Base-by-base conservation (phyloP, 208 protist species). In the Crithidia thermophila region DNA sequence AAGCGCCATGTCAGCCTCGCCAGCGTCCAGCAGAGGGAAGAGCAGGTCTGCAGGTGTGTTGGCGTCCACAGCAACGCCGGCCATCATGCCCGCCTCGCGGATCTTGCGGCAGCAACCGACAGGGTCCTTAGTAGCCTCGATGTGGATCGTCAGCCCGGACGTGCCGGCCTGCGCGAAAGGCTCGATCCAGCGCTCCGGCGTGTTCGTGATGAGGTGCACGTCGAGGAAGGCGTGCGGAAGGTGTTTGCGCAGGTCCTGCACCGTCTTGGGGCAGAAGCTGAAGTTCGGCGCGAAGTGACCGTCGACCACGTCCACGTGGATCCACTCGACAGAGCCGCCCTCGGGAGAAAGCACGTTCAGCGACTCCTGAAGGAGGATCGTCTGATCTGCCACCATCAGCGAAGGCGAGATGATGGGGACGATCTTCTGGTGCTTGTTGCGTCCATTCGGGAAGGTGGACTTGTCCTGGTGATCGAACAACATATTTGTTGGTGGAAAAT, bases 241-340 rank as follows among this genome's bases (percentile, higher is more conserved):
- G 67, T 93, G 72, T 70, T 83, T 90, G 23, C 93, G 81, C 30
- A 99, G 73, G 34, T 87, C 86, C 50, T 87, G 75, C 16, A 98
- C 88, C 13, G 98, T 93, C 39, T 91, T 94, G 47, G 96, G 82
- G 65, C 96, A 97, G 53, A 98, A 88, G 47, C 92, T 98, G 39
- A 99, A 85, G 79, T 99, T 99, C 25, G 91, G 93, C 21, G 98
- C 97, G 82, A 99, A 99, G 81, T 99, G 97, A 10, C 97, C 95
- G 63, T 94, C 83, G 94, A 99, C 98, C 4, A 99, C 91, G 69
- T 99, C 98, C 39, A 99, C 83, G 81, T 99, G 98, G 8, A 99
- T 79, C 92, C 94, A 98, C 75, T 99, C 97, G 3, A 83, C 56
- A 23, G 77, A 82, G n/a, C 81, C 85, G 9, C 87, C 87, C 3